Base-by-base conservation (phyloP, 305 asterid species). In the Salvia sclarea region DNA sequence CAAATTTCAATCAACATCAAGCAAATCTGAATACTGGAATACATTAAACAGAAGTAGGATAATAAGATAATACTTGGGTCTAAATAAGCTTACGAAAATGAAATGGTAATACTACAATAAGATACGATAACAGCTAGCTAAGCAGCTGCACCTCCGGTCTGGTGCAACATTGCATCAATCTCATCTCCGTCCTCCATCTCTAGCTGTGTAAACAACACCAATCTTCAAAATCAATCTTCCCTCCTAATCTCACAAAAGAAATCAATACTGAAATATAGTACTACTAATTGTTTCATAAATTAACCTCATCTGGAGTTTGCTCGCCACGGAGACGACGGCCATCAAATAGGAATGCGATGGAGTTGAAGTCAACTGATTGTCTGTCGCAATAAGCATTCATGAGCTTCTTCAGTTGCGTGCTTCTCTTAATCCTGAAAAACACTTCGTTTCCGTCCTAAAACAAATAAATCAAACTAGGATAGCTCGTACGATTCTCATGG, bases 251-350 rank as follows among this genome's bases (percentile, higher is more conserved):
- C n/a, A n/a, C n/a, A n/a, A n/a, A n/a, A n/a, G n/a, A n/a, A n/a
- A n/a, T n/a, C n/a, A 13, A 17, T 17, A 37, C 44, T 13, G 5
- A 41, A 43, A 25, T 10, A 10, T 13, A 1, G 37, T 10, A 7
- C n/a, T 12, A 25, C 3, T 3, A 6, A n/a, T 3, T 28, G 0
- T n/a, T n/a, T n/a, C n/a, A n/a, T n/a, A n/a, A n/a, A n/a, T n/a
- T 58, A 49, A 82, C 87, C 83, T 83, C 87, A 49, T 80, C 76
- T 0, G 85, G 88, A 7, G 88, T 83, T 62, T 78, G 83, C 65
- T 83, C 88, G 2, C 58, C 79, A 3, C 80, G 71, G 31, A 83
- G 80, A 18, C 80, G 83, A 72, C 80, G 77, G 0, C 85, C 88
- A 62, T 83, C 80, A 53, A 78, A 76, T 14, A 76, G 72, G 64